Base-by-base conservation (phyloP, 139 green algal species). In the Zygnema circumcarinatum region DNA sequence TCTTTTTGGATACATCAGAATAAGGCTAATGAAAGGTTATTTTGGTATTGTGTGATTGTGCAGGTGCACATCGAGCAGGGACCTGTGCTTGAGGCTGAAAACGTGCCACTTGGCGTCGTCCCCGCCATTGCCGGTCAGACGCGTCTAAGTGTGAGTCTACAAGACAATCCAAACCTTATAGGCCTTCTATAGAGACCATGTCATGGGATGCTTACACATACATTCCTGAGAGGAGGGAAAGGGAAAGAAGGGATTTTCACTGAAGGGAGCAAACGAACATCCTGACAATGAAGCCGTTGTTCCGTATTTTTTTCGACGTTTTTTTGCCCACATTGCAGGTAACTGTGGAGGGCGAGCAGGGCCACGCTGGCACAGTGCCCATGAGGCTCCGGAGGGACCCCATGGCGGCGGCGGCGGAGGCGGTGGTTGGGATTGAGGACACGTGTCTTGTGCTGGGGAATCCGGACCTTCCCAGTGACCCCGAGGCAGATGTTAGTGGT, bases 61-160 rank as follows among this genome's bases (percentile, higher is more conserved):
- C 96, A 98, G 91, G 92, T 98, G 2, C 96, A 98, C 94, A 95
- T 98, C 52, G 96, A 98, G 89, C 96, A 98, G 86, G 96, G 96
- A 1, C 96, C 96, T 0, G 89, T 96, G 7, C 90, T 98, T 35
- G 94, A 98, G 91, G 35, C 68, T 1, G 29, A 67, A 0, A 87
- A 72, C 22, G n/a, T 90, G 74, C 85, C 94, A 0, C 72, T 98
- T 35, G 96, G 93, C 0, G 91, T 95, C 1, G 96, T 98, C 25
- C 79, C 89, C 20, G 95, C 90, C 56, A 98, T 98, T 20, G 93
- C 96, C 1, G 96, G 95, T 0, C 96, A 87, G 36, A 83, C 79
- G 21, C 74, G 84, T 31, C 84, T 89, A 16, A 38, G 29, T 32
- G 84, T 89, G 78, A 52, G 38, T 1, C 2, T 87, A n/a, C n/a